These are phyloP conservation scores for Candida qinlingensis DNA, from an alignment of 805 yeast genomes.

Conservation along the genomic window DNA sequence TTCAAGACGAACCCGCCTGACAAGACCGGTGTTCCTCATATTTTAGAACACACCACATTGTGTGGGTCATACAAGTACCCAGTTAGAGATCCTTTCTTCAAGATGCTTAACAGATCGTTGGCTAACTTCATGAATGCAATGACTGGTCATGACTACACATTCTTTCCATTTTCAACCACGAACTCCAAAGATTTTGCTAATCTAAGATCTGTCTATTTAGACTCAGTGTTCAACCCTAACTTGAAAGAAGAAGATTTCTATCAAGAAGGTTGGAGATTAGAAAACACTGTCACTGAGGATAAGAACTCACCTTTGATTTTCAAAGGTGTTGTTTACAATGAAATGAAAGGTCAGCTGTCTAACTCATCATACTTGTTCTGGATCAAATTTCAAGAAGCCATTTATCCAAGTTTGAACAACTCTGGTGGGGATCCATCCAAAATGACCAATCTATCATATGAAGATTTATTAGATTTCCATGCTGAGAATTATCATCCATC, in stretches of 20 bases:
- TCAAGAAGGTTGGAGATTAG: constrained; percentile 98
- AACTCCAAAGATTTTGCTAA: constrained; percentile 76
- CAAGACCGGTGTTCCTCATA: constrained; percentile 94
- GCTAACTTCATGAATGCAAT: constrained; percentile 98
- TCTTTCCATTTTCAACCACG: constrained; percentile 94
- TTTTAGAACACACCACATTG: constrained; percentile 89
- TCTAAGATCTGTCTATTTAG: constrained; percentile 81
- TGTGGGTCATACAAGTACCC: constrained; percentile 93
- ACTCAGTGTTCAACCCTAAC: constrained; percentile 79
- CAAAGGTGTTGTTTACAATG: constrained; percentile 96
- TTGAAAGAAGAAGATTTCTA: constrained; percentile 74
- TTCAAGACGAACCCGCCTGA: constrained; percentile 95
- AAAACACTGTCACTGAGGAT: constrained; percentile 59
- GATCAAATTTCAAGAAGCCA: constrained; percentile 74
- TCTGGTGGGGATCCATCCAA: constrained; percentile 91
- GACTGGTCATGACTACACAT: constrained; percentile 97
- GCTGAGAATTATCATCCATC: constrained; percentile 78
- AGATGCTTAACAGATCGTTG: constrained; percentile 91
- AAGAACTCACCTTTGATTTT: constrained; percentile 56
- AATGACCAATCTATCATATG: constrained; percentile 70
- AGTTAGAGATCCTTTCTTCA: constrained; percentile 95
- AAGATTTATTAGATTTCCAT: constrained; percentile 77
- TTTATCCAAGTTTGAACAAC: constrained; percentile 81
- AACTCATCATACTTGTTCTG: constrained; percentile 82
- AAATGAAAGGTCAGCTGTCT: constrained; percentile 96